These are phyloP conservation scores for Alternaria rosae DNA, from an alignment of 2,329 filamentous ascomycete species.

Conservation along the genomic window DNA sequence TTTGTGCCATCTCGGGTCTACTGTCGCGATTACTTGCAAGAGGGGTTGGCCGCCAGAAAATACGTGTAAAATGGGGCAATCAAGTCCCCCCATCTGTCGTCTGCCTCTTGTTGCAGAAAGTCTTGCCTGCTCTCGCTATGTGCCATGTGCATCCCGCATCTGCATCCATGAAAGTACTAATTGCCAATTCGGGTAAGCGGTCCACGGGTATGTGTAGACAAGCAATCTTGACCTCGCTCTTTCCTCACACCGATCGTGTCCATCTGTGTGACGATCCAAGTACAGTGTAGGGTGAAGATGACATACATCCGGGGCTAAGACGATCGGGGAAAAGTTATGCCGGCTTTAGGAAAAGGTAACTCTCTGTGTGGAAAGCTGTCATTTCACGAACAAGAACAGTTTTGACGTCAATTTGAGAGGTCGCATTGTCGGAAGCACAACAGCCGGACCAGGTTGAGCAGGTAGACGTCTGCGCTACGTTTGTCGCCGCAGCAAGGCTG, in stretches of 20 bases:
- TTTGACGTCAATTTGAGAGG: not conserved
- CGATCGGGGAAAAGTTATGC: not conserved
- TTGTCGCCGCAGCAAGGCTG: constrained; percentile 1
- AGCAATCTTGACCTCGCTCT: not conserved
- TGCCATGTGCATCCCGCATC: not conserved
- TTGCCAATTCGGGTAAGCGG: not conserved
- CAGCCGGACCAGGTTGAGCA: not conserved
- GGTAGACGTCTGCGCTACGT: not conserved
- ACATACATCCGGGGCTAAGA: not conserved
- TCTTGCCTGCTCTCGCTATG: not conserved
- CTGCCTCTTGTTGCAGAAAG: not conserved
- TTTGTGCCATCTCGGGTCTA: not conserved
- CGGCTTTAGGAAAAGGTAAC: not conserved
- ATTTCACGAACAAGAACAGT: not conserved
- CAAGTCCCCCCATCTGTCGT: not conserved
- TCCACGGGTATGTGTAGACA: not conserved
- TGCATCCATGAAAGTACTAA: not conserved
- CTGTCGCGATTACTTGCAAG: not conserved
- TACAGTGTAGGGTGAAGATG: not conserved
- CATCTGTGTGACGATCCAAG: not conserved
- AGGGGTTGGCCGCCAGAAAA: not conserved
- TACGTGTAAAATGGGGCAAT: not conserved
- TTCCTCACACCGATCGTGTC: not conserved
- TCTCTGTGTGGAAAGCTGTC: not conserved
- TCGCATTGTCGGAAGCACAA: not conserved